Base-by-base conservation (phyloP, 306 rosid species). In the Fragaria nilgerrensis region DNA sequence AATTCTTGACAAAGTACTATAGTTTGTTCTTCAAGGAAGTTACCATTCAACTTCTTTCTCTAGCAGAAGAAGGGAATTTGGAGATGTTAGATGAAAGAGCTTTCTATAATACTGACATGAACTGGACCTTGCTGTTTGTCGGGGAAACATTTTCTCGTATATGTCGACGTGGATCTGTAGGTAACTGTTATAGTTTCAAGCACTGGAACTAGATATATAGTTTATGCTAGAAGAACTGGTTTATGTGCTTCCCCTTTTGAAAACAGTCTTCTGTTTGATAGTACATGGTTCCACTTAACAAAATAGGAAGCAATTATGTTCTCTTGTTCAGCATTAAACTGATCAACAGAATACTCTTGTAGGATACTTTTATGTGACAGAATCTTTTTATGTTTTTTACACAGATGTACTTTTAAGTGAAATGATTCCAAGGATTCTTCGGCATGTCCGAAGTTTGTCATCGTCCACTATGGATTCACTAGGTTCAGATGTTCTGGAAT, bases 91-190 rank as follows among this genome's bases (percentile, higher is more conserved):
- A 82, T 50, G 75, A 52, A 67, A 80, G 59, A 47, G 81, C 76
- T 14, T 64, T 25, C 14, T 58, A 23, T 68, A 80, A 71, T 76
- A 80, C 64, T 73, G 87, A 78, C 71, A 47, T 72, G 39, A 83
- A 86, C 65, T 89, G 85, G 58, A 71, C 90, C 71, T 78, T 90
- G 80, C 68, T 90, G 48, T 95, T 95, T 80, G 85, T 88, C 36
- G 98, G 98, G 82, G 93, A 90, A 83, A 79, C 82, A 79, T 88
- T 92, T 86, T 87, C 98, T 80, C 97, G 91, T 53, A 90, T 89
- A 65, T 92, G 89, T 81, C 95, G 96, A 16, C 98, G 97, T 86
- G 98, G 97, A 82, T 92, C 93, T 87, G 81, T 90, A 82, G 98
- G 97, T 95, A 86, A 85, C 63, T 78, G 71, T 84, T 81, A 78